Evolutionary conservation across 306 rosid species (phyloP).

Genomic region (Mimosa pudica): DNA sequence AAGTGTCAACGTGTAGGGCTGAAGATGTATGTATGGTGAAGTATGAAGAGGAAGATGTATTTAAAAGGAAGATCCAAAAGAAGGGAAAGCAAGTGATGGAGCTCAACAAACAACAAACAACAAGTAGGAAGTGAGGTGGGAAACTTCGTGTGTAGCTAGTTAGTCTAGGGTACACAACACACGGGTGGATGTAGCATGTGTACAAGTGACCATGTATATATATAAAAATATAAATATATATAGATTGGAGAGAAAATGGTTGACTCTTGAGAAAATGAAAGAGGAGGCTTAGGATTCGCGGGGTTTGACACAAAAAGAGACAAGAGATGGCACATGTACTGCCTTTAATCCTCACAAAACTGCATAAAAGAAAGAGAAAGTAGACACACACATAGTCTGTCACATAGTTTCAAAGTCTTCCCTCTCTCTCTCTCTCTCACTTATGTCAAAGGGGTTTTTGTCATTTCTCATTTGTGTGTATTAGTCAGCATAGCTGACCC

Average conservation of each 20-base stretch:
- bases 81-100: constrained; percentile 39
- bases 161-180: constrained; percentile 38
- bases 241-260: constrained; percentile 31
- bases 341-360: constrained; percentile 54
- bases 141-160: constrained; percentile 61
- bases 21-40: constrained; percentile 35
- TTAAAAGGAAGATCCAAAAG: constrained; percentile 38
- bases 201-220: too few relatives aligned
- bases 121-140: constrained; percentile 56
- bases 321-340: constrained; percentile 27
- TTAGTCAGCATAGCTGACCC: constrained; percentile 42
- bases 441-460: constrained; percentile 38
- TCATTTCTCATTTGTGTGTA: constrained; percentile 26
- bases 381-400: neutral
- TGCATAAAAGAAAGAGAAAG: constrained; percentile 67
- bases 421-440: constrained; percentile 13
- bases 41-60: constrained; percentile 7
- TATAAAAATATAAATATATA: too few relatives aligned
- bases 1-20: constrained; percentile 14
- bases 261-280: constrained; percentile 47
- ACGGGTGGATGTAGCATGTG: constrained; percentile 10
- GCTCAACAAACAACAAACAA: neutral
- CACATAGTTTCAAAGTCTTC: constrained; percentile 42
- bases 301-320: constrained; percentile 41
- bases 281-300: constrained; percentile 68